Base-by-base conservation (phyloP, 2,329 filamentous ascomycete species). In the Claviceps digitariae region DNA sequence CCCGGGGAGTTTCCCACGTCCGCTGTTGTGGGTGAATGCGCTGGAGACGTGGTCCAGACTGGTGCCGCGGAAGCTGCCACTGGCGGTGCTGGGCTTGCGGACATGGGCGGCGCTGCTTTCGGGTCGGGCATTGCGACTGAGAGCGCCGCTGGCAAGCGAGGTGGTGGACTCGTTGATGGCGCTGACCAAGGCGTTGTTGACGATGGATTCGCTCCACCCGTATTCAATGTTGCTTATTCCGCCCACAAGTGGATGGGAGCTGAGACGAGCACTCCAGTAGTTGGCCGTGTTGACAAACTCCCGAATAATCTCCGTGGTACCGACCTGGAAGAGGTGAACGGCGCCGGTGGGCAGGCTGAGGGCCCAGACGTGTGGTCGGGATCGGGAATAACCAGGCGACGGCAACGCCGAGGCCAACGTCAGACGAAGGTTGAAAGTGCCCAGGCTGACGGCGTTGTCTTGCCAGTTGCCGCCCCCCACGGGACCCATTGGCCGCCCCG, bases 381-480 rank as follows among this genome's bases (percentile, higher is more conserved):
- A 80, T 63, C 94, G 90, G 36, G 90, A 96, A 69, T 97, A 97
- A 12, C 93, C 93, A 0, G 93, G 91, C 1, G 90, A 79, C 9
- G 93, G 93, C 15, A 98, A 78, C 0, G 86, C 83, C 53, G 89
- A 95, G 12, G 93, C 93, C 58, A 97, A 86, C 0, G 90, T 94
- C 66, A 97, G 90, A 21, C 90, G 82, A 8, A 98, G 80, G 45
- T 86, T 83, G 67, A 96, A 97, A 21, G 84, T 86, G 61, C 88
- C 90, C 10, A 96, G 75, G 58, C 84, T 88, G 58, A 95, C 90
- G 5, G 93, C 93, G 64, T 95, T 97, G 60, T 96, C 90, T 67
- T 91, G 91, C 93, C 93, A 98, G 67, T 98, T 97, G 25, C 93
- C 93, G 56, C 93, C 93, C 59, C 93, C 93, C 2, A 97, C 93